Percentiles rank a stretch among this genome's conserved stretches.
These are phyloP conservation scores for Globisporangium yorkense DNA, from an alignment of 352 stramenopile species.

Conservation along the genomic window DNA sequence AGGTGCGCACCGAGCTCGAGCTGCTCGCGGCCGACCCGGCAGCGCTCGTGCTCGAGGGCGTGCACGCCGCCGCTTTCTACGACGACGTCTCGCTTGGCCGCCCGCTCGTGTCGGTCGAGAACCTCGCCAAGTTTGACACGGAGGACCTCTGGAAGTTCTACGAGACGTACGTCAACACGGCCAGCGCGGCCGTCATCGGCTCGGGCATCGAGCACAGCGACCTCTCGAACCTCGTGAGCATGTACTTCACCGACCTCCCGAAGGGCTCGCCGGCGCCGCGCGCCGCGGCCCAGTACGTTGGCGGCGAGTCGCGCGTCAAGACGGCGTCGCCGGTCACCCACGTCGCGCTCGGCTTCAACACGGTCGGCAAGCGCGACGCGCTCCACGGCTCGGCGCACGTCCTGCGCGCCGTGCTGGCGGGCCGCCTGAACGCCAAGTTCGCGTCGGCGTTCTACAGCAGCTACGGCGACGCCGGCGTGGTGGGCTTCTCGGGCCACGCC, in stretches of 20 bases:
- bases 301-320: slow-evolving; percentile 75
- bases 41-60: slow-evolving; percentile 42
- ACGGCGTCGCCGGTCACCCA: slow-evolving; percentile 47
- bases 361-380: slow-evolving; percentile 32
- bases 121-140: slow-evolving; percentile 40
- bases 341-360: slow-evolving; percentile 68
- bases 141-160: slow-evolving; percentile 56
- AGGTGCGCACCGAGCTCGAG: slow-evolving; percentile 52
- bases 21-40: slow-evolving; percentile 30
- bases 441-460: slow-evolving; percentile 49
- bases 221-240: slow-evolving; percentile 58
- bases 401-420: slow-evolving; percentile 53
- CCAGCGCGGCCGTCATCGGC: slow-evolving; percentile 53
- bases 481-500: slow-evolving; percentile 59
- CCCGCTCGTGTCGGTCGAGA: slow-evolving; percentile 37
- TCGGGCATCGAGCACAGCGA: slow-evolving; percentile 54
- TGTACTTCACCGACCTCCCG: slow-evolving; percentile 48
- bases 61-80: slow-evolving; percentile 81
- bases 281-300: slow-evolving; percentile 56
- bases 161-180: slow-evolving; percentile 62
- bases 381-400: slow-evolving; percentile 56
- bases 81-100: slow-evolving; percentile 68
- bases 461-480: slow-evolving; percentile 57
- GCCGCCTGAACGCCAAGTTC: slow-evolving; percentile 61
- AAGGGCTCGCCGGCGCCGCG: slow-evolving; percentile 19